These are phyloP conservation scores for Apophysomyces elegans DNA, from an alignment of 371 early-diverging fungal species.

Conservation along the genomic window DNA sequence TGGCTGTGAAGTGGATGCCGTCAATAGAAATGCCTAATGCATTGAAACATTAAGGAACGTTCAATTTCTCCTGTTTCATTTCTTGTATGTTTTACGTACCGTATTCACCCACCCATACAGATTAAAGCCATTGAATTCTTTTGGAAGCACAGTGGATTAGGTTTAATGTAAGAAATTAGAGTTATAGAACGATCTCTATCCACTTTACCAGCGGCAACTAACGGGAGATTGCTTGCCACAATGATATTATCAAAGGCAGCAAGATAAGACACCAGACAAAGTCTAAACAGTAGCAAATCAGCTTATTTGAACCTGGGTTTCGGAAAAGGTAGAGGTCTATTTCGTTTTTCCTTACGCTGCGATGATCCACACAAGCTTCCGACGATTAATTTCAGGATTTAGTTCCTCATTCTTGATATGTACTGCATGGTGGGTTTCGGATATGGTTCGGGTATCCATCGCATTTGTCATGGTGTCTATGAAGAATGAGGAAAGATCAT, in stretches of 20 bases:
- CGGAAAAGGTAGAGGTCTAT: too few relatives aligned
- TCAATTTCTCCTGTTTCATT: neutral
- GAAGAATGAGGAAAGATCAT: too few relatives aligned
- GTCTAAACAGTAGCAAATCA: constrained; percentile 7
- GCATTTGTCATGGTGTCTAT: neutral
- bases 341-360: neutral
- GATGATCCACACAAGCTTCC: neutral
- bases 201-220: constrained; percentile 35
- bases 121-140: constrained; percentile 44
- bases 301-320: too few relatives aligned
- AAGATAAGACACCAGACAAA: constrained; percentile 43
- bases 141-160: neutral
- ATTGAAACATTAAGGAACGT: too few relatives aligned
- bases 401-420: neutral
- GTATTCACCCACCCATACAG: constrained; percentile 48
- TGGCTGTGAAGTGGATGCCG: constrained; percentile 61
- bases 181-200: neutral
- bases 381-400: neutral
- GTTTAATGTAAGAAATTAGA: neutral
- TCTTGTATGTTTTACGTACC: constrained; percentile 16
- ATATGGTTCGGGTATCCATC: neutral
- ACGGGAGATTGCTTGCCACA: constrained; percentile 40
- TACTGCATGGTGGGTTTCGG: neutral
- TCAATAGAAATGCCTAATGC: constrained; percentile 42
- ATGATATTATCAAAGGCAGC: constrained; percentile 51